Evolutionary conservation across 1,284 basidiomycete species (phyloP), one percentile per base, ranked within the genome.

Genomic region (Cerrena zonata): DNA sequence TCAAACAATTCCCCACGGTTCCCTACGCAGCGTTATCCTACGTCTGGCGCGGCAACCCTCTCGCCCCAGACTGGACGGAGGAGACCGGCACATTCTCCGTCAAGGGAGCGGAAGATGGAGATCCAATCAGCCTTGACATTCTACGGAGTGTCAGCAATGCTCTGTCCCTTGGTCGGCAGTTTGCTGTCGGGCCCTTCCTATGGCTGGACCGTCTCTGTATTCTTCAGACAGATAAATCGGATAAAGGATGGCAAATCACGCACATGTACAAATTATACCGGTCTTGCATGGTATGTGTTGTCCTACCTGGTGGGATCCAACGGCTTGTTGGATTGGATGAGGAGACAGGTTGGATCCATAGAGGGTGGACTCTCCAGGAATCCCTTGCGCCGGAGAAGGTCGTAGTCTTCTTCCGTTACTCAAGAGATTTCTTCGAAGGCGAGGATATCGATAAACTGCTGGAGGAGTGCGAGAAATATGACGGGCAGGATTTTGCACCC

Each of bases 301-400:
- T 52, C 18, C 48, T 58, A 21, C 48, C 55, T 1, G 55, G 56
- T 21, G 55, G 56, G 19, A 21, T 59, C 15, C 52, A 47, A 18
- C 55, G 53, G 7, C 47, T 59, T 10, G 52, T 55, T 2, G 45
- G 52, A 12, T 36, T 59, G 2, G 51, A 55, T 26, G 58, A 59
- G 45, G 51, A 57, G 21, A 60, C 58, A 21, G 21, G 15, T 2
- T 58, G 56, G 55, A 58, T 58, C 15, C 52, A 58, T 48, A 55
- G 56, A 1, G 53, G 46, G 2, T 58, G 55, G 56, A 58, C 56
- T 18, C 43, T 58, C 15, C 56, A 58, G 38, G 56, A 58, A 49
- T 50, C 46, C 15, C 12, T 56, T 27, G 50, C 52, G n/a, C 47
- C 47, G 18, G 15, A 21, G 12, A 38, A 11, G 13, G 46, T 47